Evolutionary conservation across 768 basidiomycete species (phyloP), one percentile per base, ranked within the genome.

Genomic region (Rhodotorula kratochvilovae): DNA sequence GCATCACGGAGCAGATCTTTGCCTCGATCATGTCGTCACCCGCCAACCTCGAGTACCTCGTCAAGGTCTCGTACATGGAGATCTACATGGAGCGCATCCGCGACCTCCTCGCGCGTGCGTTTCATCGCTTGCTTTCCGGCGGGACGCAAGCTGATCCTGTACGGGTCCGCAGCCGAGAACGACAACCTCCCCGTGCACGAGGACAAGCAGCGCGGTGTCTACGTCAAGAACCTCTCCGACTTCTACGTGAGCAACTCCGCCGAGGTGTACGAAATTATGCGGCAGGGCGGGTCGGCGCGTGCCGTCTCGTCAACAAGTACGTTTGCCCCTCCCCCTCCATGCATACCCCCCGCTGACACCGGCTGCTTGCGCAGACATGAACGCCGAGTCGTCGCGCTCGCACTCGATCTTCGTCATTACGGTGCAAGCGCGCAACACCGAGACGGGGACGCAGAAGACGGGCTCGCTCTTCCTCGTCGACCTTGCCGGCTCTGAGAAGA

Each of bases 61-160:
- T 99, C 80, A 99, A 99, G 82, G 96, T 97, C 62, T 96, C 92
- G 46, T 99, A 98, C 81, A 97, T 99, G 95, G 96, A 99, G 83
- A 98, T 99, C 70, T 99, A 99, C 81, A 85, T 98, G 71, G 96
- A 99, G 81, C 87, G 89, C 72, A 92, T 99, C 75, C 86, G 94
- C 63, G 96, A 99, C 85, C 82, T 99, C 66, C 85, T 99, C 64
- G 89, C 92, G 70, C 96, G 95, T 98, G 81, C 79, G 95, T 48
- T 21, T 25, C 33, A 0, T 25, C 6, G 33, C 19, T 10, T 4
- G 19, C 1, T 2, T 6, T 21, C 8, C 16, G 5, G 16, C 17
- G 53, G 6, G 3, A 2, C 29, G n/a, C 0, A 27, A 5, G 31
- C 53, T 54, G 31, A 54, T 21, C 21, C 5, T 17, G 31, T 16